Base-by-base conservation (phyloP, 2,329 filamentous ascomycete genomes). In the Cladosporium phlei region DNA sequence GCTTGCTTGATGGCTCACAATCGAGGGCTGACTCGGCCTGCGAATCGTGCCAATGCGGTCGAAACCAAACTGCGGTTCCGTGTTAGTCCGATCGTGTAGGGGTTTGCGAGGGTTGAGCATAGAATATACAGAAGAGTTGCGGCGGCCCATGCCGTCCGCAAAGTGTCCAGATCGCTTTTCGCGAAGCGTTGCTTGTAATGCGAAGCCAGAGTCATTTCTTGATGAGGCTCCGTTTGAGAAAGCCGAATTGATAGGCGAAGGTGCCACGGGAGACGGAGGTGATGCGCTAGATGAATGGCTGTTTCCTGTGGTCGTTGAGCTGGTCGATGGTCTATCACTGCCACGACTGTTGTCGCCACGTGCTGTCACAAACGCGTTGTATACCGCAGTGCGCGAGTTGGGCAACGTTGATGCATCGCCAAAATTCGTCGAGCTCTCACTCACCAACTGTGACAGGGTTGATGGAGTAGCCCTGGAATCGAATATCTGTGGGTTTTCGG, bases 121-220 rank as follows among this genome's bases (percentile, higher is more conserved):
- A 48, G 56, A 56, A 57, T 61, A 58, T 64, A 73, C 70, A 53
- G 90, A 95, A n/a, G 90, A 95, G 70, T 90, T 96, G 55, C 91
- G 81, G 50, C 90, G 80, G n/a, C 85, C 85, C 54, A 74, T 68
- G 47, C 85, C 80, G 59, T 93, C 86, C 10, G 38, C 38, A 56
- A 97, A 95, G 64, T 96, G 88, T 1, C 87, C 90, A 3, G 93
- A 97, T 42, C 91, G 81, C 72, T 97, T 98, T 69, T 97, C 93
- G 24, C 89, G 82, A 48, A 98, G 73, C 4, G 88, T 95, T 14
- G 86, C 82, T 52, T 90, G 84, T 47, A 95, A 73, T 27, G 88
- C 86, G 66, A 93, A 94, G 2, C 88, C 91, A 4, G 91, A 96
- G 62, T 98, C 93, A 59, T 85, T 94, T 12, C 89, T 79, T 5